A percentile compares a stretch with the other conserved stretches of the same genome.
Evolutionary conservation across 768 basidiomycete species (phyloP).

Genomic region (Lactarius tabidus): DNA sequence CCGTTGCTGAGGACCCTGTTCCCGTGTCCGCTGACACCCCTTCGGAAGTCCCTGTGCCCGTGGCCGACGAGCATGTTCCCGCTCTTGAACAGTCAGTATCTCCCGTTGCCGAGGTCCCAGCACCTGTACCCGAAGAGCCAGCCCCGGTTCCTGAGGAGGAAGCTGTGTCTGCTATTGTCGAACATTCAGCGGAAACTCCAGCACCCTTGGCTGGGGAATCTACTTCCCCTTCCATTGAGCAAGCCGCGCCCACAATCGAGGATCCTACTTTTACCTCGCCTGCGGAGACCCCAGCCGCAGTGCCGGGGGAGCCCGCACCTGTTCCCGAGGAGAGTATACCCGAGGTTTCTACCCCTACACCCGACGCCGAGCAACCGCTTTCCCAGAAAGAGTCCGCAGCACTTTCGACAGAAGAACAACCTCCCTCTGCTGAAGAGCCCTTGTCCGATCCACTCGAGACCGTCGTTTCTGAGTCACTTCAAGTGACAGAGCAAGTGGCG

Average conservation of each 20-base stretch:
- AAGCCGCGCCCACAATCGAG: neutral
- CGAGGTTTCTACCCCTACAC: neutral
- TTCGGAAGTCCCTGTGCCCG: neutral
- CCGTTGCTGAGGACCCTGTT: neutral
- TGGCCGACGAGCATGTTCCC: neutral
- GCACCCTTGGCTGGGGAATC: neutral
- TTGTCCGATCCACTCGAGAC: neutral
- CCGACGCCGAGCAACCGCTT: neutral
- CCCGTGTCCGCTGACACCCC: constrained; percentile 1
- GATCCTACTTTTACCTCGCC: neutral
- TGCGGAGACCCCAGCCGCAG: neutral
- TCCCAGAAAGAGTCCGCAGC: neutral
- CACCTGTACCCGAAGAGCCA: neutral
- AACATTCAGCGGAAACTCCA: neutral
- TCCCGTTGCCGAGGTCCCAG: neutral
- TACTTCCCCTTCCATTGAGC: neutral
- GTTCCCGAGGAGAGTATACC: neutral
- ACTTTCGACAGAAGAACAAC: neutral
- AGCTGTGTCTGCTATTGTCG: neutral
- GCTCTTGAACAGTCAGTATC: neutral
- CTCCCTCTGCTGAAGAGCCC: neutral
- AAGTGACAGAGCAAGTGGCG: neutral
- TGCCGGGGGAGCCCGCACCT: neutral
- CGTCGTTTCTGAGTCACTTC: neutral
- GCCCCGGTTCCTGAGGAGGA: neutral